Base-by-base conservation (phyloP, 1,139 yeast species). In the Geotrichum carabidarum region DNA sequence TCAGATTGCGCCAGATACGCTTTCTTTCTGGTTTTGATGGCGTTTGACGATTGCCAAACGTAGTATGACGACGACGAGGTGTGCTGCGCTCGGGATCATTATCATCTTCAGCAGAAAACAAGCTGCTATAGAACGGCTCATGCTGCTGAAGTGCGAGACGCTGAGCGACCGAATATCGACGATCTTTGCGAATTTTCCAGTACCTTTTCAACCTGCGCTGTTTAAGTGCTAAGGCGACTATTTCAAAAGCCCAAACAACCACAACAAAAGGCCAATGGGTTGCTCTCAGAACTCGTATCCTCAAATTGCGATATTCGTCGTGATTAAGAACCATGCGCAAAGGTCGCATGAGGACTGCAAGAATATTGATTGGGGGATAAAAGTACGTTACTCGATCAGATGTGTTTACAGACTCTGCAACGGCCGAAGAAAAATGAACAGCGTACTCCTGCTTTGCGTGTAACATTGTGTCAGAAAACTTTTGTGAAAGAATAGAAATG, bases 331-430 rank as follows among this genome's bases (percentile, higher is more conserved):
- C 50, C 36, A 66, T 49, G 5, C 70, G 56, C 22, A 68, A 49
- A 2, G 71, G 72, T 11, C 71, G 62, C 43, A 69, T 57, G 8
- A 64, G 46, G 11, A 68, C 48, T 4, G 64, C 63, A 22, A 69
- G 51, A 30, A 68, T 59, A 55, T 68, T 68, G 36, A 68, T 46
- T n/a, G 72, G 72, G 1, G 72, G 72, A 44, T 68, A 68, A 45
- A 67, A 66, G 51, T 68, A 67, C 0, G 70, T 65, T 18, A 68
- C 62, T 30, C 68, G 62, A 50, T 68, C 71, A 2, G 71, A 63
- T 6, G 69, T 66, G 12, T 67, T 63, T 43, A 67, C 62, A 2
- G 70, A 61, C 41, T 68, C 70, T 12, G 66, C 60, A 1, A 66
- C 71, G 1, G 64, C 61, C 4, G 67, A 60, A 1, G 69, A 64